Base-by-base conservation (phyloP, 2,329 filamentous ascomycete genomes). In the Monilinia fructicola region DNA sequence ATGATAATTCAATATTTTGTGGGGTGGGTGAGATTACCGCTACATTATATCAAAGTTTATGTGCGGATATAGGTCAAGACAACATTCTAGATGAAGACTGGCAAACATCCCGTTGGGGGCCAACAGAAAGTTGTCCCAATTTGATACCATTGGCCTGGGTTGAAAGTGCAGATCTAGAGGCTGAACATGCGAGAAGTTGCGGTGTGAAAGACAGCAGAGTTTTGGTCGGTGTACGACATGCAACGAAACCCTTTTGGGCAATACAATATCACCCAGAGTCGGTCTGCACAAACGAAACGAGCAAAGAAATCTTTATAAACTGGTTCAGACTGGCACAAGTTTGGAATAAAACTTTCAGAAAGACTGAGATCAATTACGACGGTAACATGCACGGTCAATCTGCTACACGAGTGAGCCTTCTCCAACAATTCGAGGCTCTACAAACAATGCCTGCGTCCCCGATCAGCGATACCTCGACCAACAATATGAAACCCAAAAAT, bases 231-330 rank as follows among this genome's bases (percentile, higher is more conserved):
- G 83, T 84, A 10, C 80, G 79, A 67, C 89, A 91, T 74, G 76
- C 68, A 12, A 70, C 73, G 3, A 86, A 85, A 68, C 89, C 89
- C 3, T 88, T 89, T 68, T 90, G 85, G 82, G 89, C 85, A 1
- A 81, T 91, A 10, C 89, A 91, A 70, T 91, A 90, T 71, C 88
- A 91, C 73, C 88, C 89, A 0, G 89, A 91, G 73, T 90, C 88
- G 0, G 82, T 87, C 40, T 91, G 88, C 76, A 90, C 88, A 44
- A 86, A 85, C 42, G 78, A 80, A 38, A 80, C 82, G 68, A 83
- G 85, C 21, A 79, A 75, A 18, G 77, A 78, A 28, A 74, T 91
- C 28, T 79, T 91, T 42, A 76, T 76, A 53, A 87, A 86, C 68
- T 91, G 89, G 87, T 90, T 87, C 84, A 73, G 75, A 10, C 76